Conservation (phyloP, 2,329 filamentous ascomycete species). For the Cladophialophora carrionii region DNA sequence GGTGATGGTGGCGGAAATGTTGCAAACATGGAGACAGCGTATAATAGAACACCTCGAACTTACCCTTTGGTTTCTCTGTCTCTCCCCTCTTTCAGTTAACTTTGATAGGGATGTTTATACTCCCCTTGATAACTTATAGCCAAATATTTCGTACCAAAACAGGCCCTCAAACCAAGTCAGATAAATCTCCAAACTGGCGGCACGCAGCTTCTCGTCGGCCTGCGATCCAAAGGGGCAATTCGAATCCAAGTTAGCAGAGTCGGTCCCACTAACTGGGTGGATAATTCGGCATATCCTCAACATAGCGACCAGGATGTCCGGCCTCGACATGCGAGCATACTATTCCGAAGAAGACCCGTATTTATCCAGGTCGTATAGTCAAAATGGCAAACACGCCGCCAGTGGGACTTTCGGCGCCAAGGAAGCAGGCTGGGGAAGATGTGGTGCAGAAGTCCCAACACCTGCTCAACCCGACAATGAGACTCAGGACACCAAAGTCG, state of each 20-base stretch:
- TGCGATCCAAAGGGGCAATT: neutral
- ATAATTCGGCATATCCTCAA: neutral
- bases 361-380: neutral
- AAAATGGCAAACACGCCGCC: neutral
- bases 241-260: neutral
- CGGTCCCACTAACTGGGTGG: constrained; percentile 2
- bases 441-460: neutral
- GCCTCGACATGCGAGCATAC: constrained; percentile 10
- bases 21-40: neutral
- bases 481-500: neutral
- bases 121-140: neutral
- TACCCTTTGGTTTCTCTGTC: neutral
- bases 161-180: neutral
- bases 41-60: neutral
- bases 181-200: neutral
- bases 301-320: constrained; percentile 1
- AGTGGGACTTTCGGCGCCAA: neutral
- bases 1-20: neutral
- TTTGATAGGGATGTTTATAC: neutral
- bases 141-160: neutral
- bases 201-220: constrained; percentile 9
- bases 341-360: constrained; percentile 5
- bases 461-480: neutral
- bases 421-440: neutral
- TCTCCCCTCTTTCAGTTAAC: neutral